Evolutionary conservation across 176 grass and related monocot genomes (phyloP).

Genomic region (Oryza rufipogon): DNA sequence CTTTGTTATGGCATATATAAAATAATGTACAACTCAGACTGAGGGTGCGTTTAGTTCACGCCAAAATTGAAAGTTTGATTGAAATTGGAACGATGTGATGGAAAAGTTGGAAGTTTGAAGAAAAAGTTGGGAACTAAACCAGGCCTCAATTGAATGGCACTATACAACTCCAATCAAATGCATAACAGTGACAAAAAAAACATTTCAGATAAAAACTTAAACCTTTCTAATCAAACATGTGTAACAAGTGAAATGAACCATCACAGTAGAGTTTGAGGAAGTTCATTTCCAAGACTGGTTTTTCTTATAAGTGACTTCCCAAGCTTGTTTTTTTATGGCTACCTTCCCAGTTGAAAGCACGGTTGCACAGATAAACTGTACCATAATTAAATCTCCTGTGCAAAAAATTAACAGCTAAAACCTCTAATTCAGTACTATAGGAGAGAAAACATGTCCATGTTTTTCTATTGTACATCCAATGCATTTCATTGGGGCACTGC

Average conservation of each 20-base stretch:
- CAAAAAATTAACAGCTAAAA: constrained; percentile 6
- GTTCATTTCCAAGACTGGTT: background rate
- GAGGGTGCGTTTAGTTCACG: background rate
- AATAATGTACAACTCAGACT: background rate
- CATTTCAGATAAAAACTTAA: background rate
- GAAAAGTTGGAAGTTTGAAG: no score
- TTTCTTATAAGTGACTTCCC: background rate
- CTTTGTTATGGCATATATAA: background rate
- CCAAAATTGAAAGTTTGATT: no score
- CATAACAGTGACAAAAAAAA: background rate
- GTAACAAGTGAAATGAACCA: background rate
- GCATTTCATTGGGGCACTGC: constrained; percentile 30
- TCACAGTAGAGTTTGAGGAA: background rate
- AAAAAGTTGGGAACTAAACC: no score
- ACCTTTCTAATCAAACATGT: background rate
- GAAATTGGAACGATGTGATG: no score
- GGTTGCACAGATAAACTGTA: background rate
- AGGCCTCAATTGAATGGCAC: constrained; percentile 3
- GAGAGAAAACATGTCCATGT: constrained; percentile 26
- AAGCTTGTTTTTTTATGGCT: background rate
- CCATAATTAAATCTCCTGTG: background rate
- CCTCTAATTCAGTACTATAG: background rate
- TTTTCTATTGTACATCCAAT: constrained; percentile 52
- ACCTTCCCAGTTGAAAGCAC: background rate
- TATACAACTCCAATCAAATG: background rate